phyloP scores from a whole-genome alignment of 208 protist genomes.

The Spongospora subterranea region DNA sequence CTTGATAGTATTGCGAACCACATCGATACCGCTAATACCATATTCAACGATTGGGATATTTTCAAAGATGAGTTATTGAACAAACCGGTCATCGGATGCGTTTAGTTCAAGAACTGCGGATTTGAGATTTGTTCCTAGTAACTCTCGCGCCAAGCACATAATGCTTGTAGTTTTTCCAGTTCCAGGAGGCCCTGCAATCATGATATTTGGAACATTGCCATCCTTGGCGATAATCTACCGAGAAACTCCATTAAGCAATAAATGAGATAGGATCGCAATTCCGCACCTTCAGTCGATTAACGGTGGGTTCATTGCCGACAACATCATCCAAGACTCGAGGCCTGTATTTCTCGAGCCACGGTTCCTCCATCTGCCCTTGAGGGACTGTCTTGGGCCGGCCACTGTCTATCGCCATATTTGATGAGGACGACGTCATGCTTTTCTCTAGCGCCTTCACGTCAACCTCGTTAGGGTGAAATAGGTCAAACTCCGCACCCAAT shows the following conservation, averaged over 20 bases:
- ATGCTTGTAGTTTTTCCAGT: slow-evolving; percentile 96
- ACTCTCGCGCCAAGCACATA: slow-evolving; percentile 88
- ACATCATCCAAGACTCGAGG: slow-evolving; percentile 92
- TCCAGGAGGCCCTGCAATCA: slow-evolving; percentile 89
- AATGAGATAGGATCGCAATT: not conserved
- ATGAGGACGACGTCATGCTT: not conserved
- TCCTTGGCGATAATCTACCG: slow-evolving; percentile 85
- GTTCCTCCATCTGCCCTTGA: slow-evolving; percentile 66
- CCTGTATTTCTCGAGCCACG: slow-evolving; percentile 99
- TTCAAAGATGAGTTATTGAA: not conserved
- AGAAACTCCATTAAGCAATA: not conserved
- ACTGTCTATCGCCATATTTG: not conserved
- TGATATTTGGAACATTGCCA: slow-evolving; percentile 96
- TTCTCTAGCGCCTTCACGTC: too few species aligned
- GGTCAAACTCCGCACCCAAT: too few species aligned
- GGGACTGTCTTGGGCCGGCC: not conserved
- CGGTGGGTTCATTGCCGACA: slow-evolving; percentile 96
- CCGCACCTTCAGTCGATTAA: slow-evolving; percentile 86
- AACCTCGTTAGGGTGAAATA: too few species aligned
- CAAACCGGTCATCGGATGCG: slow-evolving; percentile 76
- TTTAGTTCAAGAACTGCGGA: slow-evolving; percentile 81
- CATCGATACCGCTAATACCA: slow-evolving; percentile 74
- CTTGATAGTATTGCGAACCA: slow-evolving; percentile 78
- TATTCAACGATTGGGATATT: not conserved
- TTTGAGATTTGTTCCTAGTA: slow-evolving; percentile 86